Evolutionary conservation across 2,329 filamentous ascomycete genomes (phyloP).

Genomic region (Alternaria rosae): DNA sequence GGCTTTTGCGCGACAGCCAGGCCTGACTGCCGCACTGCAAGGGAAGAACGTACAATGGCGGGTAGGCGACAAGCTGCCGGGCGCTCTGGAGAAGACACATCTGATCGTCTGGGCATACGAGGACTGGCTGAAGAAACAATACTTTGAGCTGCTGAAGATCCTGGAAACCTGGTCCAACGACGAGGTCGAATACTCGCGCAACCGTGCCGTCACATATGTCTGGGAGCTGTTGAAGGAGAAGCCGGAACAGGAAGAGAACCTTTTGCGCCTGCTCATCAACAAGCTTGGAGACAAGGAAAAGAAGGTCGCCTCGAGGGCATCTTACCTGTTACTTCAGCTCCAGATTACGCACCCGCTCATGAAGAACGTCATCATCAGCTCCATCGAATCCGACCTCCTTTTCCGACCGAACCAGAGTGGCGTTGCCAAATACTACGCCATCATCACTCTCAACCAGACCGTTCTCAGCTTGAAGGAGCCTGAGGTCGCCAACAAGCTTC

Average conservation of each 20-base stretch:
- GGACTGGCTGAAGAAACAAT: conserved; percentile 92
- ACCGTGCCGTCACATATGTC: conserved; percentile 86
- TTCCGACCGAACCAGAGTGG: conserved; percentile 86
- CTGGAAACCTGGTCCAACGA: conserved; percentile 94
- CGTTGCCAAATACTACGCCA: conserved; percentile 92
- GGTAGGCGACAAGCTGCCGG: conserved; percentile 73
- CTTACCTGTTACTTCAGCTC: conserved; percentile 91
- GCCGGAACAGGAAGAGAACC: conserved; percentile 94
- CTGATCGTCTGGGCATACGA: conserved; percentile 91
- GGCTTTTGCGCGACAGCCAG: conserved; percentile 80
- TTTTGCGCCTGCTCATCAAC: conserved; percentile 90
- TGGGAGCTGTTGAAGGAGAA: conserved; percentile 93
- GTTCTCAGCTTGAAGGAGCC: conserved; percentile 87
- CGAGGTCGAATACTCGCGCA: conserved; percentile 92
- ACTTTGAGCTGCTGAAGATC: conserved; percentile 91
- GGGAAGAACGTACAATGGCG: conserved; percentile 70
- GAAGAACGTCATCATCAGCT: conserved; percentile 86
- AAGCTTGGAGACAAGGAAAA: conserved; percentile 95
- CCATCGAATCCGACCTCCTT: conserved; percentile 86
- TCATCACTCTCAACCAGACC: conserved; percentile 97
- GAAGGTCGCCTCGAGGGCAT: conserved; percentile 93
- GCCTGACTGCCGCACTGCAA: conserved; percentile 74
- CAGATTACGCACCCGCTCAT: conserved; percentile 89
- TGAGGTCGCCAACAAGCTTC: conserved; percentile 76
- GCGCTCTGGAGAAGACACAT: conserved; percentile 75